Percentiles rank a stretch among this genome's conserved stretches.
Evolutionary conservation across 1,284 basidiomycete species (phyloP).

Genomic region (Ustilago cynodontis): DNA sequence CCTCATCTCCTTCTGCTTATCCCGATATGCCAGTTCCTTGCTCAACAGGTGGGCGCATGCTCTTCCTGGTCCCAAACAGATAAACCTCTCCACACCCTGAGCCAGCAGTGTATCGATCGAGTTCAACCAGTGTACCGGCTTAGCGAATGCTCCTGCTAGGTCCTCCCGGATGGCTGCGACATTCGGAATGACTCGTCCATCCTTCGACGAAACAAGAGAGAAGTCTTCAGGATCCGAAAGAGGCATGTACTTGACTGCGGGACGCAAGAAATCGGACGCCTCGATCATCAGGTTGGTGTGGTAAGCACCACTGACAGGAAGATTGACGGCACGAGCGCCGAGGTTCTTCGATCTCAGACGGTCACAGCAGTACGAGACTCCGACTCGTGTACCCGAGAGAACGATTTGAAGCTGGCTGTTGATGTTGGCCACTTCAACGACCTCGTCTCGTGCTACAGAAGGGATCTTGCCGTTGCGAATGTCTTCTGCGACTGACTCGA

Average conservation of each 20-base stretch:
- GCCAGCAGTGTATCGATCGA: constrained; percentile 57
- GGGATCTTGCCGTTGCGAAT: constrained; percentile 58
- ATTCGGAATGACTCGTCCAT: constrained; percentile 40
- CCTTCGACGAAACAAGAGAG: constrained; percentile 57
- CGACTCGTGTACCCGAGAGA: constrained; percentile 62
- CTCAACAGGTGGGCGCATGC: constrained; percentile 67
- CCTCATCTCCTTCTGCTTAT: constrained; percentile 31
- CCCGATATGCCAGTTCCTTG: constrained; percentile 64
- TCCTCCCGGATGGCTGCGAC: constrained; percentile 52
- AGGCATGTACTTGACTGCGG: constrained; percentile 58
- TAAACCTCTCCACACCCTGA: constrained; percentile 63
- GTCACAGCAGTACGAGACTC: constrained; percentile 66
- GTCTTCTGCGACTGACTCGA: constrained; percentile 49
- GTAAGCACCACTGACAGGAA: constrained; percentile 67
- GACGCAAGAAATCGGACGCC: constrained; percentile 53
- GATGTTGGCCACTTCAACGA: constrained; percentile 68
- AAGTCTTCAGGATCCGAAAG: constrained; percentile 48
- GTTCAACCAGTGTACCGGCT: constrained; percentile 63
- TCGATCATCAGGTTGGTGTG: constrained; percentile 63
- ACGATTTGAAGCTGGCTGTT: constrained; percentile 68
- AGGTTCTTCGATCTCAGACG: constrained; percentile 57
- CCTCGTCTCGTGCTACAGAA: constrained; percentile 61
- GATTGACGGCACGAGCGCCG: constrained; percentile 67
- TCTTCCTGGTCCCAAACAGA: constrained; percentile 66
- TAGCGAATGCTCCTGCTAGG: constrained; percentile 53